A percentile compares a stretch with the other conserved stretches of the same genome.
phyloP scores from a whole-genome alignment of 768 basidiomycete genomes.

The Auriscalpium vulgare region DNA sequence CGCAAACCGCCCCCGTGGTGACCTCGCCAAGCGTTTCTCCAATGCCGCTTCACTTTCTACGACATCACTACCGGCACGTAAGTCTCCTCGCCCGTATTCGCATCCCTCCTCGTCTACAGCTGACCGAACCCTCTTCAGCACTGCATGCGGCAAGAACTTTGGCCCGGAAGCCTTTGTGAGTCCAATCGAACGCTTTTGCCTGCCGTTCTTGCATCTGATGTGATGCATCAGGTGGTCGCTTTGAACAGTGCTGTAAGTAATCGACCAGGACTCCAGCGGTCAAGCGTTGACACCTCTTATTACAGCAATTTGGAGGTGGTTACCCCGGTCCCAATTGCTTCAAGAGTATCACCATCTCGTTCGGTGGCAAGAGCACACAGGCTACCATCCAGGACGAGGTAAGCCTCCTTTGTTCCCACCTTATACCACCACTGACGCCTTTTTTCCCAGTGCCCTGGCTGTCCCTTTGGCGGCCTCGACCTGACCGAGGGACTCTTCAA shows the following conservation, averaged over 20 bases:
- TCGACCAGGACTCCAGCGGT: neutral
- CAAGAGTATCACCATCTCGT: conserved; percentile 51
- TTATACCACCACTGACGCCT: neutral
- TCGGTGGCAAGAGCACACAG: conserved; percentile 46
- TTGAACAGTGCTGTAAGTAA: conserved; percentile 3
- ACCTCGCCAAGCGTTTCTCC: neutral
- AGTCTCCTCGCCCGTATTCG: neutral
- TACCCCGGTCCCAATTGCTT: conserved; percentile 65
- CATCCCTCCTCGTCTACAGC: neutral
- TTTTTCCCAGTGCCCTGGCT: conserved; percentile 30
- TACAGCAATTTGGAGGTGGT: conserved; percentile 43
- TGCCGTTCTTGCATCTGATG: neutral
- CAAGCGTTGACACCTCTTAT: neutral
- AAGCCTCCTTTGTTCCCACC: conserved; percentile 1
- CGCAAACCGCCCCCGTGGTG: conserved; percentile 4
- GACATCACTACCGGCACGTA: conserved; percentile 9
- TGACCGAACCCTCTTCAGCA: neutral
- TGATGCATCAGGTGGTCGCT: conserved; percentile 5
- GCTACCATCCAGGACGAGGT: conserved; percentile 64
- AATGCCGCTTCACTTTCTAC: conserved; percentile 4
- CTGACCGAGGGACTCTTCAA: conserved; percentile 38
- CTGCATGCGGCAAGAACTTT: conserved; percentile 5
- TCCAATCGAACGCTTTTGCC: neutral
- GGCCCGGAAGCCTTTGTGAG: neutral
- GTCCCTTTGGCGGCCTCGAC: conserved; percentile 36